These are phyloP conservation scores for Capronia americana DNA, from an alignment of 2,329 filamentous ascomycete species.

Conservation along the genomic window DNA sequence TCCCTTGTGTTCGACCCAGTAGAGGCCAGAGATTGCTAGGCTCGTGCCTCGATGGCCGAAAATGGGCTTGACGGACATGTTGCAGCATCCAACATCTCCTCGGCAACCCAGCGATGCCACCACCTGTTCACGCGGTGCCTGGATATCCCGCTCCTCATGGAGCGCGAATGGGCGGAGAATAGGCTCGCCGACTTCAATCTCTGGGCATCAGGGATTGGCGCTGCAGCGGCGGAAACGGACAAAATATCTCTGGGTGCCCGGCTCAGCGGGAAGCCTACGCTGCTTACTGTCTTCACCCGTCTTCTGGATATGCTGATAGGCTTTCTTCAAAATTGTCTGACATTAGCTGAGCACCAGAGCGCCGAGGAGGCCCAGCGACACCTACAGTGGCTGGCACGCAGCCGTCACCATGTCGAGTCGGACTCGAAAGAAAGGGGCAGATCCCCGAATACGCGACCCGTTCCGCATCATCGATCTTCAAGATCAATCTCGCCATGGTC, in stretches of 20 bases:
- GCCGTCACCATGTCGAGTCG: background rate
- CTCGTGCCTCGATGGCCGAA: background rate
- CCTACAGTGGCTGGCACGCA: background rate
- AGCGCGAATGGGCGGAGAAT: constrained; percentile 18
- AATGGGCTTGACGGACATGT: background rate
- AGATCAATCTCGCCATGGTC: constrained; percentile 18
- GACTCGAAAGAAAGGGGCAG: background rate
- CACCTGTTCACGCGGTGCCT: background rate
- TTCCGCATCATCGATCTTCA: background rate
- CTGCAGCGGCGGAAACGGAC: background rate
- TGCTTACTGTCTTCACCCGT: background rate
- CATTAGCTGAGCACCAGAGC: background rate
- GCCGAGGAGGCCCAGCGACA: background rate
- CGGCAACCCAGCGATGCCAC: background rate
- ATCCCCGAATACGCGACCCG: background rate
- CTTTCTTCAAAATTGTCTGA: constrained; percentile 1
- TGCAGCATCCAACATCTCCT: background rate
- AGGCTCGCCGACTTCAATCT: constrained; percentile 14
- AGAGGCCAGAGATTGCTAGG: too few species aligned
- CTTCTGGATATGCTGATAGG: background rate
- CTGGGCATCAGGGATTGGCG: constrained; percentile 13
- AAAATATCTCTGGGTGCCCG: constrained; percentile 5
- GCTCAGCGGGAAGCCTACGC: background rate
- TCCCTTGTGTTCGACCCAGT: too few species aligned
- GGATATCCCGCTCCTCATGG: constrained; percentile 6